These are phyloP conservation scores for Haplosporangium gracile DNA, from an alignment of 192 early-diverging fungal species.

Conservation along the genomic window DNA sequence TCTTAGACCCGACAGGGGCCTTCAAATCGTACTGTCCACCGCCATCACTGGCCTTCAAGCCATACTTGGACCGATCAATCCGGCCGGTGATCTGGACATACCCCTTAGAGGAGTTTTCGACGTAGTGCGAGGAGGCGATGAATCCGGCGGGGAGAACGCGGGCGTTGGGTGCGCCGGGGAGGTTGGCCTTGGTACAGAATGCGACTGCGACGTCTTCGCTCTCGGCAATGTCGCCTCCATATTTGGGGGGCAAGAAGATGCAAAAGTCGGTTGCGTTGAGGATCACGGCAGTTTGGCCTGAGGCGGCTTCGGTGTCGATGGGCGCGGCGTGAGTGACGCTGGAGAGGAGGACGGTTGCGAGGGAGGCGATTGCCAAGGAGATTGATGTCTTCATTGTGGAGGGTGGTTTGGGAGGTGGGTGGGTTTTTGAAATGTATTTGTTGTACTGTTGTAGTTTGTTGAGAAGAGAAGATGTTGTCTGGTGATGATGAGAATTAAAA, in stretches of 20 bases:
- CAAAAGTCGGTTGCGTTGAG: slow-evolving; percentile 22
- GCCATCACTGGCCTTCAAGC: slow-evolving; percentile 51
- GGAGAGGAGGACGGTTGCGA: not conserved
- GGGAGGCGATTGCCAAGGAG: not conserved
- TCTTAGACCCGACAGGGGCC: slow-evolving; percentile 57
- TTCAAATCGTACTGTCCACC: slow-evolving; percentile 57
- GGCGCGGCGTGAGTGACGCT: not conserved
- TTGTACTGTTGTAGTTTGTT: not conserved
- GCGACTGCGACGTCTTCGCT: slow-evolving; percentile 36
- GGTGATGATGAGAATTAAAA: not conserved
- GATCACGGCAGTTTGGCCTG: slow-evolving; percentile 22
- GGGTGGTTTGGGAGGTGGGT: too few species aligned
- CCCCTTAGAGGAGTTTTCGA: slow-evolving; percentile 1
- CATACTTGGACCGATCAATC: slow-evolving; percentile 54
- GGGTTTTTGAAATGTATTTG: not conserved
- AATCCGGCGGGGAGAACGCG: slow-evolving; percentile 47
- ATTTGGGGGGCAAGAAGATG: slow-evolving; percentile 34
- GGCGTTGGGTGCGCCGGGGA: slow-evolving; percentile 54
- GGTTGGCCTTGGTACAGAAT: slow-evolving; percentile 28
- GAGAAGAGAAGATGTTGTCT: not conserved
- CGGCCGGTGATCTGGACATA: slow-evolving; percentile 67
- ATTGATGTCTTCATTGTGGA: not conserved
- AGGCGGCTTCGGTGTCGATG: not conserved
- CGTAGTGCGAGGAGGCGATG: slow-evolving; percentile 54
- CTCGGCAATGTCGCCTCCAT: slow-evolving; percentile 20